Percentiles rank a stretch among this genome's conserved stretches.
Evolutionary conservation across 768 basidiomycete species (phyloP).

Genomic region (Hygrocybe coccinea): DNA sequence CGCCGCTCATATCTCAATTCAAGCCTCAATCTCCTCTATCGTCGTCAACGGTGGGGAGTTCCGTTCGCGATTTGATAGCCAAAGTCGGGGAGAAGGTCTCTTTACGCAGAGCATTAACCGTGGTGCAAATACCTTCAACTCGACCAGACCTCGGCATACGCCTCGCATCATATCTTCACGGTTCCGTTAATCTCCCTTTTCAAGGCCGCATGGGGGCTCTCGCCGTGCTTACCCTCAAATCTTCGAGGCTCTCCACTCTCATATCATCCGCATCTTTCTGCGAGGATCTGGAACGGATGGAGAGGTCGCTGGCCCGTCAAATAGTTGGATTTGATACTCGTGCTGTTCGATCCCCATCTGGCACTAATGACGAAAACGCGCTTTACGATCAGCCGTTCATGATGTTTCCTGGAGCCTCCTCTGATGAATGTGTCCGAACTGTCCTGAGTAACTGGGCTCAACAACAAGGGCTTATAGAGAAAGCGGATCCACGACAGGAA

Average conservation of each 20-base stretch:
- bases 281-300: conserved; percentile 55
- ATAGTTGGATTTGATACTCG: conserved; percentile 76
- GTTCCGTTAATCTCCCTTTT: conserved; percentile 38
- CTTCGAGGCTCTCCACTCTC: conserved; percentile 41
- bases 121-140: conserved; percentile 36
- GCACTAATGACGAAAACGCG: conserved; percentile 42
- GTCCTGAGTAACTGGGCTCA: conserved; percentile 53
- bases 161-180: conserved; percentile 61
- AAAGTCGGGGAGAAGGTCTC: conserved; percentile 79
- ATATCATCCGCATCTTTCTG: conserved; percentile 47
- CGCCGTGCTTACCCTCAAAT: conserved; percentile 49
- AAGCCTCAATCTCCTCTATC: conserved; percentile 29
- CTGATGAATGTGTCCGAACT: conserved; percentile 38
- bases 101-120: conserved; percentile 53
- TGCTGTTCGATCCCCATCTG: conserved; percentile 36
- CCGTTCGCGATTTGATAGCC: conserved; percentile 66
- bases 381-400: conserved; percentile 72
- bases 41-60: conserved; percentile 48
- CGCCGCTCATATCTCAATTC: conserved; percentile 56
- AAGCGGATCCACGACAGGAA: conserved; percentile 18
- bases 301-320: conserved; percentile 77
- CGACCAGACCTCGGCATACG: conserved; percentile 38
- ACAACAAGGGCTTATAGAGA: conserved; percentile 39
- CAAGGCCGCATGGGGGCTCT: conserved; percentile 58
- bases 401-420: conserved; percentile 59